Evolutionary conservation across 2,329 filamentous ascomycete species (phyloP).

Genomic region (Verticillium albo-atrum): DNA sequence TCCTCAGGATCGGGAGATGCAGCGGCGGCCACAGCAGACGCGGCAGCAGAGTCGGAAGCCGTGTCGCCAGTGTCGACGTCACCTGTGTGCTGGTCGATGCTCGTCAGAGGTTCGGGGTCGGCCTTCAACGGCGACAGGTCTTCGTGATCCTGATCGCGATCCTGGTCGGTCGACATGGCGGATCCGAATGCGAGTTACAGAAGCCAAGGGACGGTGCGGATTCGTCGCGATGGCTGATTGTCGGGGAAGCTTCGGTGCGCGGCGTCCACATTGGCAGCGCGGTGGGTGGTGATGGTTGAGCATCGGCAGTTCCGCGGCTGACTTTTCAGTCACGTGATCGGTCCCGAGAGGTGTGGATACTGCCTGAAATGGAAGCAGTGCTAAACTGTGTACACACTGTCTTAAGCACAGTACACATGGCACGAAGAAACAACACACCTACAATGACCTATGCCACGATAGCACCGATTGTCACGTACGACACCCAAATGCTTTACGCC

Average conservation of each 20-base stretch:
- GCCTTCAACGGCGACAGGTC: not conserved
- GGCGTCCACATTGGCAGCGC: not conserved
- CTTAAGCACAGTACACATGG: not conserved
- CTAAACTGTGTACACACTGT: not conserved
- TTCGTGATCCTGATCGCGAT: not conserved
- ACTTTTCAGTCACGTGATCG: not conserved
- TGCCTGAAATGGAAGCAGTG: too few relatives aligned
- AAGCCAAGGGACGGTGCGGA: not conserved
- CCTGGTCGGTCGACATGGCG: not conserved
- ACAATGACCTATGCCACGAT: conserved; percentile 20
- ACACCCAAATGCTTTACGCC: conserved; percentile 16
- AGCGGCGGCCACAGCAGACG: not conserved
- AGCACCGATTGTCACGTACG: conserved; percentile 18
- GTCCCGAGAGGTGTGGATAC: not conserved
- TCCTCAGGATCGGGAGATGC: not conserved
- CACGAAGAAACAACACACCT: too few relatives aligned
- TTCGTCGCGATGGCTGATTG: conserved; percentile 34
- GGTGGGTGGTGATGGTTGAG: not conserved
- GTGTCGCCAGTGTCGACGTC: not conserved
- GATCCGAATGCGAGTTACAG: not conserved
- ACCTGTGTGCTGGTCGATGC: not conserved
- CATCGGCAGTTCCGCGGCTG: not conserved
- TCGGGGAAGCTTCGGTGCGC: conserved; percentile 35
- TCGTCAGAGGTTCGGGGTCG: not conserved
- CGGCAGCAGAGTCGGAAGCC: not conserved